Percentiles rank a stretch among this genome's conserved stretches.
Conservation (phyloP, 257 asterid genomes). For the Rauvolfia tetraphylla region DNA sequence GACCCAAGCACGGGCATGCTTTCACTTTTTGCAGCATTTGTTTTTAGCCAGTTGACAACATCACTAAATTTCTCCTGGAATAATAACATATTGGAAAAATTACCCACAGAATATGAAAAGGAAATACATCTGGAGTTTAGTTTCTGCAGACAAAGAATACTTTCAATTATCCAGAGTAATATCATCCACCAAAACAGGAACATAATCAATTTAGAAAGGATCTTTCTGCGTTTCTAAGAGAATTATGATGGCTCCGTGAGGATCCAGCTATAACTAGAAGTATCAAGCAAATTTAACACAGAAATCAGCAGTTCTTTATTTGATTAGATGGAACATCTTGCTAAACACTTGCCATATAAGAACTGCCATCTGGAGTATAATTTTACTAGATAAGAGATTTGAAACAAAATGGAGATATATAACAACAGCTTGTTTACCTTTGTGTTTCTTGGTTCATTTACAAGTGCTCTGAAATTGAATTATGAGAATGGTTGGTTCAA, state of each 20-base stretch:
- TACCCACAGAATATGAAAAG: background rate
- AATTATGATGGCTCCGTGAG: background rate
- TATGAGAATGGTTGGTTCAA: background rate
- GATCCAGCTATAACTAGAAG: background rate
- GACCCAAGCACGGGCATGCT: slow-evolving; percentile 17
- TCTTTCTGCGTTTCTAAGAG: background rate
- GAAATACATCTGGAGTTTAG: background rate
- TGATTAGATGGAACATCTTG: background rate
- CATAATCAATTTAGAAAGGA: background rate
- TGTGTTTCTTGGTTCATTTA: background rate
- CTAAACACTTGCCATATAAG: background rate
- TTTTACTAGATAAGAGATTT: background rate
- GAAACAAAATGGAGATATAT: background rate
- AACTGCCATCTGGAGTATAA: background rate
- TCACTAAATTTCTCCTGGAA: slow-evolving; percentile 90
- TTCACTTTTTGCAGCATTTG: slow-evolving; percentile 39
- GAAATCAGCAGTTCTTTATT: background rate
- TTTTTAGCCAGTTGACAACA: slow-evolving; percentile 80
- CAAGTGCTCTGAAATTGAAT: background rate
- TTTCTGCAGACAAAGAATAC: background rate
- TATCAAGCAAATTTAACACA: background rate
- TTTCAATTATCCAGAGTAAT: background rate
- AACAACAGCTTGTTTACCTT: background rate
- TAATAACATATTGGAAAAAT: slow-evolving; percentile 17
- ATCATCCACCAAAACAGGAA: background rate